Percentiles rank a stretch among this genome's conserved stretches.
phyloP scores from a whole-genome alignment of 768 basidiomycete species.

The Jaapia argillacea region DNA sequence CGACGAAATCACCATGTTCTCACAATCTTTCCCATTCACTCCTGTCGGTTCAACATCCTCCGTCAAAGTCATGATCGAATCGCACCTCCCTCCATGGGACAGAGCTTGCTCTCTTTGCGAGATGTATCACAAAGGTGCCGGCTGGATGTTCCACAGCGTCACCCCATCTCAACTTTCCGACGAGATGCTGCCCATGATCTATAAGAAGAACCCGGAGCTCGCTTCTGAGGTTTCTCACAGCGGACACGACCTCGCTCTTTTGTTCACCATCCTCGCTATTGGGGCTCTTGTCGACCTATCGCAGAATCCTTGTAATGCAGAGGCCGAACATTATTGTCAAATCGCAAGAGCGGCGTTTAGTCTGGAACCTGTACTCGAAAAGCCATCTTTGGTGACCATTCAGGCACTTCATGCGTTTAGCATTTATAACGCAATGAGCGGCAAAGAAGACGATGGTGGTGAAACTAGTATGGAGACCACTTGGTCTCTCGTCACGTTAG shows the following conservation, averaged over 20 bases:
- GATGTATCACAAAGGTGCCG: slow-evolving; percentile 35
- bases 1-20: slow-evolving; percentile 34
- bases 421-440: slow-evolving; percentile 62
- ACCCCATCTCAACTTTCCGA: slow-evolving; percentile 32
- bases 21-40: slow-evolving; percentile 54
- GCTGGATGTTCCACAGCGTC: slow-evolving; percentile 43
- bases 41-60: slow-evolving; percentile 39
- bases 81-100: slow-evolving; percentile 43
- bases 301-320: slow-evolving; percentile 18
- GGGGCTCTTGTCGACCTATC: slow-evolving; percentile 35
- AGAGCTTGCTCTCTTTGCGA: slow-evolving; percentile 35
- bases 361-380: slow-evolving; percentile 59
- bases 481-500: slow-evolving; percentile 57
- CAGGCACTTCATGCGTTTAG: slow-evolving; percentile 61
- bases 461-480: slow-evolving; percentile 69
- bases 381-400: slow-evolving; percentile 60
- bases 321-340: slow-evolving; percentile 60
- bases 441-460: slow-evolving; percentile 40
- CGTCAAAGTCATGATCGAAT: slow-evolving; percentile 39
- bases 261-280: slow-evolving; percentile 42
- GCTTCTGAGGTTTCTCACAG: slow-evolving; percentile 28
- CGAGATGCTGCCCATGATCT: slow-evolving; percentile 32
- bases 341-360: slow-evolving; percentile 55
- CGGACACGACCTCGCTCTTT: slow-evolving; percentile 37
- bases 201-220: slow-evolving; percentile 15